phyloP scores from a whole-genome alignment of 108 stramenopile genomes.

The Fragilariopsis cylindrus region DNA sequence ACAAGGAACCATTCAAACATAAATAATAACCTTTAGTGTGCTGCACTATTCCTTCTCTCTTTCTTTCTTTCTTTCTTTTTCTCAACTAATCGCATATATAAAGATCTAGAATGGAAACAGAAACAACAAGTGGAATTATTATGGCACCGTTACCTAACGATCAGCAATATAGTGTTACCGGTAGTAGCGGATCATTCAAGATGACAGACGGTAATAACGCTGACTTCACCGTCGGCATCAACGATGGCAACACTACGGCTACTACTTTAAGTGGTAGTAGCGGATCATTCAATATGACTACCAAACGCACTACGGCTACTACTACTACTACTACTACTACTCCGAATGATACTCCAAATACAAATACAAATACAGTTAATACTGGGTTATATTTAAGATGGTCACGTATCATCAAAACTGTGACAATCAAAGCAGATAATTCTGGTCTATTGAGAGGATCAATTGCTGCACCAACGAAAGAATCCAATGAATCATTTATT shows the following conservation, averaged over 20 bases:
- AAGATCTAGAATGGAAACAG: not conserved
- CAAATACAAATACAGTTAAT: not conserved
- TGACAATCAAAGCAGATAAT: conserved; percentile 32
- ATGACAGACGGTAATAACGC: not conserved
- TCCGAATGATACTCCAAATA: too few species aligned
- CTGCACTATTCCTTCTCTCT: not conserved
- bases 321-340: not conserved
- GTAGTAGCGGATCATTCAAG: not conserved
- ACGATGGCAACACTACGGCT: not conserved
- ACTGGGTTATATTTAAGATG: conserved; percentile 34
- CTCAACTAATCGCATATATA: not conserved
- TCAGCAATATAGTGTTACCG: not conserved
- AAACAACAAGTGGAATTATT: not conserved
- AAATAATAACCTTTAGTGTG: not conserved
- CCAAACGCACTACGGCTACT: not conserved
- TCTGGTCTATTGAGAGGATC: conserved; percentile 43
- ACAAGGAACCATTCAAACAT: not conserved
- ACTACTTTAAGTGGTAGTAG: not conserved
- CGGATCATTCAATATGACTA: not conserved
- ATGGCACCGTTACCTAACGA: not conserved
- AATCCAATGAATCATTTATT: not conserved
- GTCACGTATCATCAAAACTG: conserved; percentile 48
- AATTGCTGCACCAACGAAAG: conserved; percentile 28
- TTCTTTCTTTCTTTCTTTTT: not conserved
- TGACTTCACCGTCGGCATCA: not conserved